Evolutionary conservation across 805 yeast species (phyloP).

Genomic region (Zygosaccharomyces bisporus): DNA sequence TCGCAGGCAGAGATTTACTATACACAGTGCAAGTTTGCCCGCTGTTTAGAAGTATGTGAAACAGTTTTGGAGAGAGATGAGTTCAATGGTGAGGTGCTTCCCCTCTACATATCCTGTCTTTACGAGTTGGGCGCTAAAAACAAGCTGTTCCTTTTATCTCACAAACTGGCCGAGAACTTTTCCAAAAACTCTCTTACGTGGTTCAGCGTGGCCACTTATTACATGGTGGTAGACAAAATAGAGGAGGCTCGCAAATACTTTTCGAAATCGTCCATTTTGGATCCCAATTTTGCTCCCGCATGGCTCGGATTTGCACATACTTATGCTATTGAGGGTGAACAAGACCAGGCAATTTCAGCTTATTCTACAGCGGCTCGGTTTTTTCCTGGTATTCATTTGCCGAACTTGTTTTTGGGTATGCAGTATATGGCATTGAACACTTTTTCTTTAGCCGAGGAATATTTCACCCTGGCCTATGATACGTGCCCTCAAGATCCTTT

Average conservation of each 20-base stretch:
- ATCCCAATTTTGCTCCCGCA: conserved; percentile 89
- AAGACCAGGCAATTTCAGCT: conserved; percentile 96
- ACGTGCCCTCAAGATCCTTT: conserved; percentile 85
- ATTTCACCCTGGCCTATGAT: conserved; percentile 66
- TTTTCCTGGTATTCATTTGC: conserved; percentile 87
- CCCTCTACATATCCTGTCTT: conserved; percentile 76
- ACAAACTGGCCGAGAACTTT: conserved; percentile 77
- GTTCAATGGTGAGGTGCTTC: conserved; percentile 65
- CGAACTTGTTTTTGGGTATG: conserved; percentile 90
- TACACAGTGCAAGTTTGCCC: conserved; percentile 72
- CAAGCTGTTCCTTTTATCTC: conserved; percentile 74
- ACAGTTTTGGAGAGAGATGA: conserved; percentile 51
- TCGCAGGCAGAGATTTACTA: conserved; percentile 67
- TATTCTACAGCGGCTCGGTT: conserved; percentile 92
- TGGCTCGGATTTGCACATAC: conserved; percentile 99
- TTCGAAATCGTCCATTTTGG: conserved; percentile 80
- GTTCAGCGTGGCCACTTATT: conserved; percentile 90
- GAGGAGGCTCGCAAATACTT: conserved; percentile 83
- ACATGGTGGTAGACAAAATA: conserved; percentile 65
- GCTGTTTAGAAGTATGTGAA: conserved; percentile 74
- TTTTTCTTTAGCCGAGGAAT: conserved; percentile 79
- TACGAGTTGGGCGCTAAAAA: conserved; percentile 82
- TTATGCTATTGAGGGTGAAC: conserved; percentile 97
- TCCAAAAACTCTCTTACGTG: conserved; percentile 83
- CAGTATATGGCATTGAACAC: conserved; percentile 89